phyloP scores from a whole-genome alignment of 2,329 filamentous ascomycete species.

The Fusarium neocosmosporiellum region DNA sequence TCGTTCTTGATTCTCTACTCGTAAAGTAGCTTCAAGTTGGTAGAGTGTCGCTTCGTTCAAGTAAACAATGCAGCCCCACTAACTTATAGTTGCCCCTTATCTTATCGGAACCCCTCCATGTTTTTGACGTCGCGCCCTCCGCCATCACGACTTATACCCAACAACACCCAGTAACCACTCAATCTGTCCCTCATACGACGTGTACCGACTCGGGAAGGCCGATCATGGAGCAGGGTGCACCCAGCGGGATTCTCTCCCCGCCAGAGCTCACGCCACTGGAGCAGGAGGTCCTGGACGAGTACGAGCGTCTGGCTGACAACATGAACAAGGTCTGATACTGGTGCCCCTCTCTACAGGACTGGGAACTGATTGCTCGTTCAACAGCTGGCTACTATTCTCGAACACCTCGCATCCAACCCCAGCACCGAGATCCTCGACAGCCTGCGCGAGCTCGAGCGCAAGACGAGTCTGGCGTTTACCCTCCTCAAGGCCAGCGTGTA shows the following conservation, averaged over 20 bases:
- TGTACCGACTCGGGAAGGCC: neutral
- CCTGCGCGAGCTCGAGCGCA: conserved; percentile 87
- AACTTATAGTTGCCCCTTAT: neutral
- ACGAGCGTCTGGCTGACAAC: conserved; percentile 86
- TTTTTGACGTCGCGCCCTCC: neutral
- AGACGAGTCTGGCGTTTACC: conserved; percentile 95
- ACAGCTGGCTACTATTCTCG: conserved; percentile 69
- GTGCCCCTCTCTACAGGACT: neutral
- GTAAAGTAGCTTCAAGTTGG: neutral
- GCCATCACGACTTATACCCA: neutral
- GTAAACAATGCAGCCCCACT: neutral
- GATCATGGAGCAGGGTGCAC: conserved; percentile 39
- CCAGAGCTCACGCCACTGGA: conserved; percentile 81
- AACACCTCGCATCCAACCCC: conserved; percentile 74
- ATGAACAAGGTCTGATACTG: conserved; percentile 79
- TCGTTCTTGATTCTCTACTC: neutral
- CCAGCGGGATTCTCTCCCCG: conserved; percentile 50
- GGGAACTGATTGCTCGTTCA: conserved; percentile 1
- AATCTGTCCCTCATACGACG: neutral
- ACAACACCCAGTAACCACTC: neutral
- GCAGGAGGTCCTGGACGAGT: conserved; percentile 95
- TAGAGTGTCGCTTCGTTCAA: neutral
- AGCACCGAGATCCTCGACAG: conserved; percentile 88
- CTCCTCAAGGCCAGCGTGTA: conserved; percentile 98
- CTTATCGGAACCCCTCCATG: neutral